Evolutionary conservation across 805 yeast species (phyloP), one percentile per base, ranked within the genome.

Genomic region (Spathaspora hagerdaliae): DNA sequence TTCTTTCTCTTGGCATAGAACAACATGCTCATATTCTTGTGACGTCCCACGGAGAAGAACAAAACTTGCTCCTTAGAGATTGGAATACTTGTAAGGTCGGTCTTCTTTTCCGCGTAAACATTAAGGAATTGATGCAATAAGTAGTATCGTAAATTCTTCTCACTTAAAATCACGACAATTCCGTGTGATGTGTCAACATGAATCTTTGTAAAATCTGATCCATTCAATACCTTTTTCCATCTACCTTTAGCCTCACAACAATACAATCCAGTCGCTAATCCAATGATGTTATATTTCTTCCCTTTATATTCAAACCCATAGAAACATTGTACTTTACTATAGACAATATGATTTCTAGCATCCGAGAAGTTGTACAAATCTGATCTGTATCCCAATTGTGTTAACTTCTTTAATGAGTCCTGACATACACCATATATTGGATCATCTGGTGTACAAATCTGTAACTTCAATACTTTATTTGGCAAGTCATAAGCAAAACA

Each of bases 41-140:
- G 88, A 29, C 73, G 77, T 0, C 94, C 96, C 48, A 85, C 67
- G 40, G 76, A 77, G 64, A 87, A 90, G 51, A 77, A 82, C 1
- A 77, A 63, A 0, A 58, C 80, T 64, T 60, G 65, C 41, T 81
- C 79, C 51, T 75, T 70, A 11, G 81, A 68, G 10, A 80, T 53
- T 27, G 72, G 61, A 29, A 77, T 73, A 12, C 84, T 77, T n/a
- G 77, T 67, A 15, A 75, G 52, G 4, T 59, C 57, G 26, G 65
- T 64, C 19, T 63, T 59, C 9, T 54, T 61, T 36, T 73, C 77
- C 45, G 74, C 74, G 55, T 80, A 83, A 12, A 87, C 82, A 19
- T 78, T 67, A 41, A 85, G 59, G 12, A 91, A 55, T 51, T 81
- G 79, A 36, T 83, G 84, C 19, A 89, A 63, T 31, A 81, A 77